phyloP scores from a whole-genome alignment of 768 basidiomycete species.

The Aureoboletus auriporus region DNA sequence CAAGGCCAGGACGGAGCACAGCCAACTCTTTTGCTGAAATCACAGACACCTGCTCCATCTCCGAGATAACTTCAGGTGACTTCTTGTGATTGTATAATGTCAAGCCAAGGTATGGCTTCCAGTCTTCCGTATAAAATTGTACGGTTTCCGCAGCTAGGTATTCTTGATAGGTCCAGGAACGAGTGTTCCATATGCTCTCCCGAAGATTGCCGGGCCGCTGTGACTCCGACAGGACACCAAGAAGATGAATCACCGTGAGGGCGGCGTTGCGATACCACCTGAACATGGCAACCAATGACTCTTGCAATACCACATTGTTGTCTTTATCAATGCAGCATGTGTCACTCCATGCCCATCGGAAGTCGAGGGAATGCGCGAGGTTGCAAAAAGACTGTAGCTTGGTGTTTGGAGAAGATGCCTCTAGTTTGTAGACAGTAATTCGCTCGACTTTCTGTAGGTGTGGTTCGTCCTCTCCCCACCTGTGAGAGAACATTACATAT shows the following conservation, averaged over 20 bases:
- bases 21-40: neutral
- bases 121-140: constrained; percentile 10
- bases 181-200: constrained; percentile 9
- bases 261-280: constrained; percentile 5
- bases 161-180: constrained; percentile 2
- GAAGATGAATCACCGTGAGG: constrained; percentile 13
- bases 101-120: constrained; percentile 8
- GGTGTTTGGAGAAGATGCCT: neutral
- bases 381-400: constrained; percentile 11
- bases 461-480: neutral
- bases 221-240: neutral
- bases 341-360: constrained; percentile 16
- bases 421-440: constrained; percentile 6
- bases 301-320: constrained; percentile 3
- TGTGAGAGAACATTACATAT: constrained; percentile 6
- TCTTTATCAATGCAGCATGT: constrained; percentile 9
- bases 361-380: neutral
- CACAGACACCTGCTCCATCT: neutral
- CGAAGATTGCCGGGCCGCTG: neutral
- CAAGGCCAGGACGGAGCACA: constrained; percentile 2
- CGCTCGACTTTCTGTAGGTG: neutral
- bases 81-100: neutral
- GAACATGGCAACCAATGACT: constrained; percentile 16
- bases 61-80: neutral
- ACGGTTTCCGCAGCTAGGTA: constrained; percentile 5